Base-by-base conservation (phyloP, 208 protist species). In the Vickermania spadyakhi region DNA sequence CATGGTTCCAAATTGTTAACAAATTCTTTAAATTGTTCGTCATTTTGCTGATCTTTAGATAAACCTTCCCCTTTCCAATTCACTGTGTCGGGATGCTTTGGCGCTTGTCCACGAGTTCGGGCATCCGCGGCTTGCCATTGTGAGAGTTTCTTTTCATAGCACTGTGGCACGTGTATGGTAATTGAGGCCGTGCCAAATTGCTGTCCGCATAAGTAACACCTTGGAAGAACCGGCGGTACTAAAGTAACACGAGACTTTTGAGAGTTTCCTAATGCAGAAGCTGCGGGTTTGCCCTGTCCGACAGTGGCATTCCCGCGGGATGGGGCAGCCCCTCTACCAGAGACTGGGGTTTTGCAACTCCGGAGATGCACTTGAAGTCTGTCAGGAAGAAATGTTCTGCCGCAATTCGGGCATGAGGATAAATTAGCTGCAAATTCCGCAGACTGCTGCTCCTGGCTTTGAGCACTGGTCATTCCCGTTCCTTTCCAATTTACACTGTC, bases 331-430 rank as follows among this genome's bases (percentile, higher is more conserved):
- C 52, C 1, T 56, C 30, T 11, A 30, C 21, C 60, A 49, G 51
- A 58, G 57, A 29, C 56, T 63, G 21, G 64, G 45, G 31, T 72
- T 63, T 87, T 92, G 73, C 93, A 97, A 31, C 77, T 75, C 13
- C 86, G 79, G 50, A 92, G 60, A 66, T 97, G 93, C 31, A 97
- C 81, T 0, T 72, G 66, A 27, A 97, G 86, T n/a, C 88, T 72
- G 58, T 96, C 89, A 7, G 93, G 90, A 45, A 91, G 71, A 54
- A 97, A 97, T n/a, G 77, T 94, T 50, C 93, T 75, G 11, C 66
- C 76, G 69, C 93, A 97, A 58, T 86, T 76, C 0, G 74, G 72
- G 72, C 91, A 96, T 5, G 84, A 72, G 1, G 84, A 75, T n/a
- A 96, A 67, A 58, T 93, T 90, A 5, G 71, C 45, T 3, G 81